Conservation (phyloP, 2,329 filamentous ascomycete species). For the Aspergillus felis region DNA sequence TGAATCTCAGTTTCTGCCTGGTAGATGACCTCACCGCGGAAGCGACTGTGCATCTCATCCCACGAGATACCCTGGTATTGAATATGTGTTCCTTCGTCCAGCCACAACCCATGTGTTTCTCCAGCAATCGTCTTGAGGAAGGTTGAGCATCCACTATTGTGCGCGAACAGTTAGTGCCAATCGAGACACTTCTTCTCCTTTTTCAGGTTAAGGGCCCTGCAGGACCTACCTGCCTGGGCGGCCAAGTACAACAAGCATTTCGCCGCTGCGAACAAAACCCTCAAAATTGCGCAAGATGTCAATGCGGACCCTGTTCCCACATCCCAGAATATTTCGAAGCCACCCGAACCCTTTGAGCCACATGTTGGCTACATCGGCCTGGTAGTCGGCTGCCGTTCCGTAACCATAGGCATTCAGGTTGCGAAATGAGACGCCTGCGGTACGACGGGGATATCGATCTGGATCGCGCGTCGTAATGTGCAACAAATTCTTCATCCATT, state of each 20-base stretch:
- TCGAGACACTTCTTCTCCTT: not conserved
- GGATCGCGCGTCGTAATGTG: conserved; percentile 29
- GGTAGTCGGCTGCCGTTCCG: conserved; percentile 41
- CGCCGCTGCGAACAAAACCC: conserved; percentile 54
- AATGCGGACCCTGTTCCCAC: conserved; percentile 41
- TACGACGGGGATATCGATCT: conserved; percentile 29
- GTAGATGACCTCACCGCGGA: conserved; percentile 83
- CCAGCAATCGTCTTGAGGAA: conserved; percentile 81
- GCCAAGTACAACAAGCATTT: conserved; percentile 54
- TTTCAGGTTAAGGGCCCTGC: not conserved
- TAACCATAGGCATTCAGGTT: conserved; percentile 45
- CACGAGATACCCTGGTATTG: conserved; percentile 69
- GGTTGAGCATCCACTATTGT: conserved; percentile 61
- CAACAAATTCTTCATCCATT: conserved; percentile 44
- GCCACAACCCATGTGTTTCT: conserved; percentile 73
- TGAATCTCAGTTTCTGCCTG: conserved; percentile 79
- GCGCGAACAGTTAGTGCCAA: conserved; percentile 1
- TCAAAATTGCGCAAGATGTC: conserved; percentile 62
- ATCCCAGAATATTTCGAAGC: conserved; percentile 24
- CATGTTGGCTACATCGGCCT: conserved; percentile 43
- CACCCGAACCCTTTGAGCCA: conserved; percentile 34
- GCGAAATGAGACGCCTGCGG: conserved; percentile 41
- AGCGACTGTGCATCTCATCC: conserved; percentile 68
- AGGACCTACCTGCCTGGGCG: conserved; percentile 39
- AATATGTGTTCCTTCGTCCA: conserved; percentile 67